Evolutionary conservation across 176 grass and related monocot genomes (phyloP), one percentile per base, ranked within the genome.

Genomic region (Musa troglodytarum): DNA sequence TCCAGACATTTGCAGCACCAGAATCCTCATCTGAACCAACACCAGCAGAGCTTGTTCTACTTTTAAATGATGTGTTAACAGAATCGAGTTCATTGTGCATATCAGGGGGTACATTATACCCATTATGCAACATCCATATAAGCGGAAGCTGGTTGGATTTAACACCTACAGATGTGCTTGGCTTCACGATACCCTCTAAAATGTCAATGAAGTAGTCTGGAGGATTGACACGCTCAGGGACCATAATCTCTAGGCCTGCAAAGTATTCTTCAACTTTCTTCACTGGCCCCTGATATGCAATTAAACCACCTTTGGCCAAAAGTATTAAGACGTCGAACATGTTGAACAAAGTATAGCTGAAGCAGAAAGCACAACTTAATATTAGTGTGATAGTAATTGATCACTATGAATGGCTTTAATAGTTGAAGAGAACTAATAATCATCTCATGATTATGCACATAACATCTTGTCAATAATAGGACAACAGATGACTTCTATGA

Each of bases 241-340:
- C 87, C 52, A 75, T 71, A 64, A 93, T 85, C 54, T 80, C 90
- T 28, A 93, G 79, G n/a, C 84, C 66, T 67, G 85, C 56, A 52
- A 93, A 93, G 84, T 89, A 93, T 11, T 85, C 90, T 81, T 93
- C 90, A 6, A 87, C 61, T 9, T 83, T 62, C 52, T 89, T 89
- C 16, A 93, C 82, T 0, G 90, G 78, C 24, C 90, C 90, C 61
- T 93, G 86, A 73, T 93, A 93, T 54, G 87, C 90, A 25, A 85
- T 87, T 49, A 87, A 58, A 14, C 90, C 90, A 80, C 90, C 90
- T 79, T 89, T 93, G 13, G 90, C 90, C 5, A 93, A 75, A 59
- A 93, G 90, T 81, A 93, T 93, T 81, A 93, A 65, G 70, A 89
- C 90, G 57, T 93, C 90, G 23, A 93, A 93, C 90, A 93, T 93